Evolutionary conservation across 305 asterid genomes (phyloP), one percentile per base, ranked within the genome.

Genomic region (Petunia hybrid): DNA sequence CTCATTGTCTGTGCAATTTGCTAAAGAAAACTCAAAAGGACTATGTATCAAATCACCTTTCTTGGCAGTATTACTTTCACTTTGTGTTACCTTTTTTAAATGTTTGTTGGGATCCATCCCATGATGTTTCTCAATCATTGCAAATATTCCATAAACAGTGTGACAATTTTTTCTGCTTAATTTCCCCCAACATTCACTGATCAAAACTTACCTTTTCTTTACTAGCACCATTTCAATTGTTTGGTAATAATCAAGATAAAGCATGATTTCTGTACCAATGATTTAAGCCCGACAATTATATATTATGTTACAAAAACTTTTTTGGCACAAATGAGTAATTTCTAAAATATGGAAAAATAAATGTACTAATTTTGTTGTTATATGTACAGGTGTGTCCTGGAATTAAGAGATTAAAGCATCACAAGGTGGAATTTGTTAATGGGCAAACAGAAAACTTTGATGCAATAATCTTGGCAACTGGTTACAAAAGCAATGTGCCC

Each of bases 401-500:
- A 9, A 87, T 95, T 76, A 78, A 77, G 79, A 89, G 92, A 86
- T 56, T 92, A 78, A 77, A 83, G 67, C 85, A 84, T 59, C 84
- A 85, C 59, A 78, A 87, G 35, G 98, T 89, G 80, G 93, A 92
- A 83, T 95, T 95, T 85, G 83, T 82, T 84, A 90, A 93, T 81
- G 99, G 98, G 40, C 83, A 85, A 84, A 86, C 22, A 61, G 95
- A 92, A 82, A 80, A 85, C 6, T 92, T 88, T 76, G 99, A 92
- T 70, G 92, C 97, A 77, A 91, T 95, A 83, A 86, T 95, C 80
- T 83, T 95, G 6, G 99, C 99, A 85, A 95, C 99, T 38, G 99
- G 99, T 70, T 95, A 95, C 87, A 91, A 86, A 89, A 95, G 99
- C 93, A 95, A 95, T 81, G 99, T 95, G 55, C 98, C 99, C 13